Base-by-base conservation (phyloP, 2,329 filamentous ascomycete genomes). In the Talaromyces marneffei region DNA sequence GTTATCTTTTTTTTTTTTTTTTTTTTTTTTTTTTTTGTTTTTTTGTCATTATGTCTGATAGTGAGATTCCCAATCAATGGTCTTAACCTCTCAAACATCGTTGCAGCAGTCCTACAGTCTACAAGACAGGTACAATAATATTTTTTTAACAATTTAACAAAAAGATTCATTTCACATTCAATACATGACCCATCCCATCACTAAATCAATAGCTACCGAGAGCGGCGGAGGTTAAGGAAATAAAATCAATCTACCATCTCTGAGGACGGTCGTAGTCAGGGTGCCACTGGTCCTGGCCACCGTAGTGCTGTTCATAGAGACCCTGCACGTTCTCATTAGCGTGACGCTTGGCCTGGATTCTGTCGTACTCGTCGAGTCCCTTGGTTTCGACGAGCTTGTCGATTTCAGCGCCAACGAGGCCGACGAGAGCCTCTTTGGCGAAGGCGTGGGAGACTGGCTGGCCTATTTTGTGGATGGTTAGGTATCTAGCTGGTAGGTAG, bases 351-450 rank as follows among this genome's bases (percentile, higher is more conserved):
- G 85, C 84, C 73, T 80, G 77, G 73, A 86, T 79, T 64, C 77
- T 74, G 75, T 88, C 84, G 63, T 82, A 67, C 63, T 78, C 80
- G 73, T 87, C 82, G 65, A 85, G 74, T n/a, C 86, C 86, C 80
- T 87, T 87, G 67, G 83, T 86, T 80, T 89, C 90, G 68, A 84
- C 82, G 33, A 92, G 82, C 77, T 87, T 88, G 80, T 93, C 89
- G 70, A 91, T 83, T 77, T 92, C 88, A 64, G 84, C 88, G 53
- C 85, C 89, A 29, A 87, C 89, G 60, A 92, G 79, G 62, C 86
- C 89, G 16, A 83, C 88, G 33, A 93, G 76, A 48, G 89, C 73
- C 78, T 92, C 90, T 80, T 93, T 93, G 72, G 90, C 90, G 70
- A 91, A 88, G 44, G 78, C 78, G 78, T 93, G 90, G 65, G 81